Evolutionary conservation across 2,329 filamentous ascomycete genomes (phyloP), one percentile per base, ranked within the genome.

Genomic region (Cladosporium sp.): DNA sequence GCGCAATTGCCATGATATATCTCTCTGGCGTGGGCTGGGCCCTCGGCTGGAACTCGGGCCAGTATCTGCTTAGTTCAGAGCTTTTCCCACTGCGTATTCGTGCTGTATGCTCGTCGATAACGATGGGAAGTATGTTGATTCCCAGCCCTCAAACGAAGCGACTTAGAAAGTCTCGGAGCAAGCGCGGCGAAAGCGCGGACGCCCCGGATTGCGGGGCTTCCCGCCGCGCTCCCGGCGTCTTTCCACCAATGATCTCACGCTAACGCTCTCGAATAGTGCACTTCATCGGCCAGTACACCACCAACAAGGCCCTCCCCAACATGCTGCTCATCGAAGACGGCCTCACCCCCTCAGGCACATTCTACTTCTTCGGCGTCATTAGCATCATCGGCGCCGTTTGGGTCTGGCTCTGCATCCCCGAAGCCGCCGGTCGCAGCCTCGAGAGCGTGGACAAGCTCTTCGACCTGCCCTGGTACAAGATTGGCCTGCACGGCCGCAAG

Each of bases 221-320:
- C 22, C 22, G 22, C 22, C 7, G 7, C 7, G 22, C 22, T 28
- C 22, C 22, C 22, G 22, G 5, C 5, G 4, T 28, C 22, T 28
- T 3, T 28, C 22, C 3, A 28, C 22, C 22, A 28, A 28, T 28
- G 22, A 28, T 28, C 22, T 28, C 22, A 28, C 22, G 22, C 22
- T 28, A 28, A 28, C 22, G 22, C 22, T 28, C 22, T 28, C 22
- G 22, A 28, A 28, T 28, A 77, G 22, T 88, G 51, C 85, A 89
- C 67, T 89, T 89, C 64, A 83, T 80, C 56, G 87, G 87, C 68
- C 85, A 89, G 68, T 89, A 87, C 64, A 85, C 85, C 22, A 88
- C 86, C 71, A 78, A 82, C 1, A 81, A 85, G 31, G 84, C 86
- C 0, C 81, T 88, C 0, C 86, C 85, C 1, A 80, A 82, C 59